Evolutionary conservation across 352 stramenopile genomes (phyloP), one percentile per base, ranked within the genome.

Genomic region (Pythium monospermum): DNA sequence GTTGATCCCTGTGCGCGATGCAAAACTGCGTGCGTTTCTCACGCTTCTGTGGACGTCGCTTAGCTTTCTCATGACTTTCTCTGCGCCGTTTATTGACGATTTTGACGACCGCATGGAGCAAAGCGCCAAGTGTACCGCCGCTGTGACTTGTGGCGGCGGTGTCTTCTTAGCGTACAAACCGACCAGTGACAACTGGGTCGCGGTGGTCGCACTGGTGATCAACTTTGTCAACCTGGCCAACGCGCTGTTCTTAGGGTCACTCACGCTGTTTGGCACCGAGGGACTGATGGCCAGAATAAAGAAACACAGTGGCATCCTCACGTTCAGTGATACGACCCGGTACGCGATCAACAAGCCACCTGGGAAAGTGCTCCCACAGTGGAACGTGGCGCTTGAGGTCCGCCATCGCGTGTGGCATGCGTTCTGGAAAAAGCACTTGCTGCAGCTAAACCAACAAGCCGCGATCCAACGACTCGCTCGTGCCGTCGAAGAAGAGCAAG

Each of bases 371-470:
- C 19, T 83, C 1, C 59, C 54, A 0, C 13, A 46, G 10, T 80
- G 66, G 72, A 55, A 79, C 26, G 3, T 79, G 16, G 54, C 79
- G 2, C 61, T 64, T 40, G 70, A 84, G 37, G 38, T 56, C 1
- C 75, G 75, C 31, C 68, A 77, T 42, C 67, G 69, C n/a, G 54
- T 84, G 30, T 84, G 73, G 73, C 73, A 81, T 15, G 39, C 54
- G 1, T 84, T 84, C 27, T 84, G 73, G 73, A 51, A 66, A 8
- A 54, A 53, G 3, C 12, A 66, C n/a, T 25, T 84, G 21, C 55
- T 77, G 0, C 54, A 63, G 6, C n/a, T 56, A 4, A 44, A 58
- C 13, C 50, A 73, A 16, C 22, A 61, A 18, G 50, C 32, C 18
- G 53, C 71, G 12, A 60, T 64, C n/a, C 56, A 75, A 19, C 49